Evolutionary conservation across 1,139 yeast species (phyloP), one percentile per base, ranked within the genome.

Genomic region (Diutina neorugosa): DNA sequence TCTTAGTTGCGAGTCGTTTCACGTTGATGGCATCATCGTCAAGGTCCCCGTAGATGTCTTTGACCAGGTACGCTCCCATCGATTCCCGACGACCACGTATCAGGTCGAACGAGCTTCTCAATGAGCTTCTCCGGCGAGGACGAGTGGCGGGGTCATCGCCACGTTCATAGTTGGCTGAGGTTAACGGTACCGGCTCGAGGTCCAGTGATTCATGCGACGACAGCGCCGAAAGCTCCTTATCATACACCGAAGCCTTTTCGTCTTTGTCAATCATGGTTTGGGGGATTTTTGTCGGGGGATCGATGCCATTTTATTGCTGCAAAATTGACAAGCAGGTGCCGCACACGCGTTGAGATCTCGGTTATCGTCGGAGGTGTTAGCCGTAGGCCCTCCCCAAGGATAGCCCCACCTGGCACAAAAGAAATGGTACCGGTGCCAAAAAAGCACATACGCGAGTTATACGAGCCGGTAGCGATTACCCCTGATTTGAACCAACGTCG

Each of bases 41-140:
- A 20, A 46, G 14, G 40, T 46, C 50, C 4, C 50, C 50, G 16
- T 46, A 46, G 27, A 46, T 70, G 27, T 69, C 73, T 52, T 64
- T 65, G 14, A 46, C 50, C 41, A 27, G 40, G 41, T 27, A 27
- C 3, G 50, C 50, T 7, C 40, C 50, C 16, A 44, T 23, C 50
- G 27, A 27, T 12, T 27, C 50, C 23, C 50, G 37, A n/a, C 50
- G 37, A 14, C 34, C 34, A 6, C 50, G 19, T 12, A 27, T 16
- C 50, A 46, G 50, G 37, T 46, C 50, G 25, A 46, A 46, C 23
- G 27, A 27, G 31, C 21, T 46, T 14, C 50, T 20, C 9, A 46
- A 27, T 8, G 40, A 27, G 16, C 19, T 11, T 5, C 43, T 12
- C 6, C 50, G 37, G 8, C 40, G 37, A 2, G 23, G 6, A 1